These are phyloP conservation scores for Stachybotrys chartarum DNA, from an alignment of 2,329 filamentous ascomycete genomes.

Conservation along the genomic window DNA sequence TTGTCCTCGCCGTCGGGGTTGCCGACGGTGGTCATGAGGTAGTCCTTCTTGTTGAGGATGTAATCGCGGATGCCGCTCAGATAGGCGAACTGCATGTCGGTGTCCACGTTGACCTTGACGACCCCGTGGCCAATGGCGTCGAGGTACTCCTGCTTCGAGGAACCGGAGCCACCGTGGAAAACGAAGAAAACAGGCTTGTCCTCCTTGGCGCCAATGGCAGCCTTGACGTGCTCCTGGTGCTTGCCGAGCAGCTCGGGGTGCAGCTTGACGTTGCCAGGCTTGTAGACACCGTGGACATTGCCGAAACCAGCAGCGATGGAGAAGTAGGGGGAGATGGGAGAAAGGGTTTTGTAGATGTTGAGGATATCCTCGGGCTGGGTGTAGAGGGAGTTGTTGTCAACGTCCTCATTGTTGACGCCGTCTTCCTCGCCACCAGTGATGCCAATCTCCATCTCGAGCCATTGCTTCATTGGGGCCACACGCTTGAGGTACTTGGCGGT, in stretches of 20 bases:
- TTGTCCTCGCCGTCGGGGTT: constrained; percentile 96
- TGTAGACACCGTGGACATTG: constrained; percentile 99
- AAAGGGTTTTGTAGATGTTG: constrained; percentile 80
- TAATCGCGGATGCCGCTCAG: constrained; percentile 89
- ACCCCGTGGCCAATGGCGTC: constrained; percentile 90
- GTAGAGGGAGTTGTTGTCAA: constrained; percentile 96
- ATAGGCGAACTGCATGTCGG: constrained; percentile 95
- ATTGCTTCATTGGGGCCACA: constrained; percentile 94
- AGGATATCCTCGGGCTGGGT: constrained; percentile 96
- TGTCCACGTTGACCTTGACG: constrained; percentile 99
- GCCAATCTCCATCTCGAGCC: constrained; percentile 87
- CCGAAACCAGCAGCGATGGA: constrained; percentile 97
- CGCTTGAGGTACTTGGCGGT: constrained; percentile 92
- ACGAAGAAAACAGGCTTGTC: constrained; percentile 98
- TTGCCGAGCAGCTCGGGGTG: constrained; percentile 93
- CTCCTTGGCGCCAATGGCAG: constrained; percentile 63
- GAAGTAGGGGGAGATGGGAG: constrained; percentile 88
- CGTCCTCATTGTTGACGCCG: constrained; percentile 96
- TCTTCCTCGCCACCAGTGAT: constrained; percentile 98
- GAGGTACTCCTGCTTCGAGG: constrained; percentile 80
- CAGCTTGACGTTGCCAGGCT: constrained; percentile 94
- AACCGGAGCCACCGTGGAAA: constrained; percentile 97
- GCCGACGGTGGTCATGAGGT: constrained; percentile 77
- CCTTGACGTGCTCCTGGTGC: constrained; percentile 88
- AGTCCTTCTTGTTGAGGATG: constrained; percentile 90